Evolutionary conservation across 2,329 filamentous ascomycete species (phyloP).

Genomic region (Achaetomium macrosporum): DNA sequence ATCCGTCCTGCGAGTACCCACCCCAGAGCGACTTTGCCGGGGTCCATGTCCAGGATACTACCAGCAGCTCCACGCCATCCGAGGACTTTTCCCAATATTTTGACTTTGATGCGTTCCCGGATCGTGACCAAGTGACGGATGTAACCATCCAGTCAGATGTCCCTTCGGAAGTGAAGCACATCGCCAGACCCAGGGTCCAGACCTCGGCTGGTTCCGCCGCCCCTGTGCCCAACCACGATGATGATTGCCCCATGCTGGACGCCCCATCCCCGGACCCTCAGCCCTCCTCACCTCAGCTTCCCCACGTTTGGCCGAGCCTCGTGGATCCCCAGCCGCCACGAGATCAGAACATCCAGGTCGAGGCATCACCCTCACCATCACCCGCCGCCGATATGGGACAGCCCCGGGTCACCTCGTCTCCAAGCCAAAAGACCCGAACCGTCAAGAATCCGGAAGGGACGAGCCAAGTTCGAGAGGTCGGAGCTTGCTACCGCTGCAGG

Average conservation of each 20-base stretch:
- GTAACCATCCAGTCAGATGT: slow-evolving; percentile 17
- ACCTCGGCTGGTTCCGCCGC: slow-evolving; percentile 4
- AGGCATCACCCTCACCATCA: slow-evolving; percentile 1
- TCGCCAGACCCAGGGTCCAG: slow-evolving; percentile 1
- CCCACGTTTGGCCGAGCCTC: slow-evolving; percentile 17
- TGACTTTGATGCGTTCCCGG: slow-evolving; percentile 13
- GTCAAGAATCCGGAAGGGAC: slow-evolving; percentile 38
- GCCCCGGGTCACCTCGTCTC: neutral
- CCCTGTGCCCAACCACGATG: slow-evolving; percentile 1
- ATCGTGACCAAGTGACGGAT: slow-evolving; percentile 7
- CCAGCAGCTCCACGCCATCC: slow-evolving; percentile 9
- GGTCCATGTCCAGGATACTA: slow-evolving; percentile 10
- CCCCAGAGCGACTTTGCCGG: slow-evolving; percentile 8
- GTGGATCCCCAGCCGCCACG: slow-evolving; percentile 10
- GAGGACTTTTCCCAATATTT: slow-evolving; percentile 17
- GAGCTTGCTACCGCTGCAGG: slow-evolving; percentile 44
- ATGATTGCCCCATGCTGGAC: slow-evolving; percentile 18
- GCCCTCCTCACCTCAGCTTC: neutral
- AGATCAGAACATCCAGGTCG: slow-evolving; percentile 5
- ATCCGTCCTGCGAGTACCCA: slow-evolving; percentile 4
- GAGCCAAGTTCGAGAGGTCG: slow-evolving; percentile 43
- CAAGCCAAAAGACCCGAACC: slow-evolving; percentile 10
- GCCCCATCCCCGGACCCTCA: slow-evolving; percentile 6
- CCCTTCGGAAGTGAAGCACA: slow-evolving; percentile 9
- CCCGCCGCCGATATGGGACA: slow-evolving; percentile 10